phyloP scores from a whole-genome alignment of 306 rosid species.

The Elaeagnus macrophylla region DNA sequence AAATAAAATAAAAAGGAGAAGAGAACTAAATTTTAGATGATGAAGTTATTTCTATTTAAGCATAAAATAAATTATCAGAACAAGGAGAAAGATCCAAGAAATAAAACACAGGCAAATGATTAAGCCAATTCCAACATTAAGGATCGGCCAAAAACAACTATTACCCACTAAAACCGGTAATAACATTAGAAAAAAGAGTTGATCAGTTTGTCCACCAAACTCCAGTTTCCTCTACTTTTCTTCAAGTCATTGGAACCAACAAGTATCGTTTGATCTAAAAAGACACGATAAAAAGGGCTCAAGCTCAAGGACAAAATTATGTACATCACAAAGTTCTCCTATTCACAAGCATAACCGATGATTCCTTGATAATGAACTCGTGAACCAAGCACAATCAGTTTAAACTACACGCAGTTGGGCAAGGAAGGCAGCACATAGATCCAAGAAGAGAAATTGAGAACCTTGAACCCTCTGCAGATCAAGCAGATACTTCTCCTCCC shows the following conservation, averaged over 20 bases:
- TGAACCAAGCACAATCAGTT: conserved; percentile 17
- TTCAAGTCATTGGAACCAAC: too few relatives aligned
- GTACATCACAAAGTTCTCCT: background rate
- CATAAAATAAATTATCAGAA: conserved; percentile 13
- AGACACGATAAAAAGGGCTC: too few relatives aligned
- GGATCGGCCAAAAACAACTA: conserved; percentile 29
- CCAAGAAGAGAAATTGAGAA: conserved; percentile 87
- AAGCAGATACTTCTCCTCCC: conserved; percentile 83
- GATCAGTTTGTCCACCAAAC: too few relatives aligned
- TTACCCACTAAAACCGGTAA: conserved; percentile 37
- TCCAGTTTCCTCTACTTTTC: too few relatives aligned
- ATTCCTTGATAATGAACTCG: conserved; percentile 24
- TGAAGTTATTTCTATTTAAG: background rate
- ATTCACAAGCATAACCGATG: conserved; percentile 29
- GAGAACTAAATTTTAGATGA: background rate
- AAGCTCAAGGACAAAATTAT: too few relatives aligned
- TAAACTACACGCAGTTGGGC: conserved; percentile 74
- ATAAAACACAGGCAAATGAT: conserved; percentile 12
- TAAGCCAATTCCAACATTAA: conserved; percentile 12
- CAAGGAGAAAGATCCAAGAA: conserved; percentile 12
- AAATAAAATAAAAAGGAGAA: background rate
- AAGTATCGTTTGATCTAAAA: too few relatives aligned
- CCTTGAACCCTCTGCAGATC: conserved; percentile 93
- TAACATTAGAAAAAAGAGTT: background rate
- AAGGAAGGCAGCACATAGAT: conserved; percentile 92